Evolutionary conservation across 2,329 filamentous ascomycete genomes (phyloP), one percentile per base, ranked within the genome.

Genomic region (Fonsecaea nubica): DNA sequence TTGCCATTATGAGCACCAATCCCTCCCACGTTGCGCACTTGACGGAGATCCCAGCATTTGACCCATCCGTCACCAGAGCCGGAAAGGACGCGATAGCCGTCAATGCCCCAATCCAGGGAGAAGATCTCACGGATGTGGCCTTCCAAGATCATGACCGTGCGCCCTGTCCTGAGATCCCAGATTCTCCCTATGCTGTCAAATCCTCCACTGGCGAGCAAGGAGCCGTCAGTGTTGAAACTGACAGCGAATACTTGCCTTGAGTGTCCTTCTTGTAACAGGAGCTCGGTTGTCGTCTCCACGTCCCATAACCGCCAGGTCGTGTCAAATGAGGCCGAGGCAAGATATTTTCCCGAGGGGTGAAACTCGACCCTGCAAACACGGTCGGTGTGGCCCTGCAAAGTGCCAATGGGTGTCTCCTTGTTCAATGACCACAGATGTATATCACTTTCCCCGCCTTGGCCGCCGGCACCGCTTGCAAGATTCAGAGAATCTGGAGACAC

Each of bases 261-360:
- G 77, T 99, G 95, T 0, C 95, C 95, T 80, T 98, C 94, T 77
- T 99, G 95, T 0, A 96, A 84, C 1, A 96, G 83, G 1, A 98
- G 80, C 75, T 98, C 93, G 2, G 89, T 89, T 0, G 89, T 92
- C 0, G 90, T 95, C 72, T 92, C 89, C 0, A 98, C 88, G 76
- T 98, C 94, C 94, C 95, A 99, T 38, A 99, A 83, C 53, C 94
- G 88, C 95, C 95, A 99, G 0, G 95, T 97, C 1, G 93, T 97
- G 76, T 99, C 95, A 74, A 95, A 95, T 0, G 93, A 97, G 6
- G 95, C 95, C 0, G 93, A 97, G 4, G 94, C 95, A 5, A 98
- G 83, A 75, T 94, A 98, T 68, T 86, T 86, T 3, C 94, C 94
- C 0, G 92, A 96, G 0, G 95, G 95, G 72, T 99, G 95, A 75